Evolutionary conservation across 2,329 filamentous ascomycete genomes (phyloP).

Genomic region (Thielaviopsis ethacetica): DNA sequence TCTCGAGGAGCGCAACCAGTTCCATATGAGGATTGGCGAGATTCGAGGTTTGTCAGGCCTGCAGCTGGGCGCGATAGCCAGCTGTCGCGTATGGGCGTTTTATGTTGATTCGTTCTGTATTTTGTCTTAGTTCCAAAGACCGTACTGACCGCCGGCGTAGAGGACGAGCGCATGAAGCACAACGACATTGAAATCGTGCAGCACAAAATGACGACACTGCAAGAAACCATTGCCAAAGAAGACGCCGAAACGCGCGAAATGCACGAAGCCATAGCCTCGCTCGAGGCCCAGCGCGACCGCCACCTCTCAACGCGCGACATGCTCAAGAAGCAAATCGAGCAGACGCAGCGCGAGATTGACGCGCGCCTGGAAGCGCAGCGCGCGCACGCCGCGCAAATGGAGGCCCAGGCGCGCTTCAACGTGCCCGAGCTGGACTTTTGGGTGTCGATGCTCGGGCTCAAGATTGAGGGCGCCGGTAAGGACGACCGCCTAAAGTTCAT

Average conservation of each 20-base stretch:
- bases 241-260: constrained; percentile 62
- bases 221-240: constrained; percentile 62
- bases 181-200: constrained; percentile 73
- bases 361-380: constrained; percentile 54
- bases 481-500: constrained; percentile 81
- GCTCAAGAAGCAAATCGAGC: constrained; percentile 44
- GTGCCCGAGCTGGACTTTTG: constrained; percentile 90
- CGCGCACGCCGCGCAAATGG: constrained; percentile 55
- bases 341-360: constrained; percentile 55
- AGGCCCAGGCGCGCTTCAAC: constrained; percentile 76
- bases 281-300: constrained; percentile 42
- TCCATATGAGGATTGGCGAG: constrained; percentile 78
- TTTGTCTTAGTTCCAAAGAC: background rate
- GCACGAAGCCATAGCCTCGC: constrained; percentile 41
- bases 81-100: background rate
- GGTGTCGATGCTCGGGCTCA: constrained; percentile 76
- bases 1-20: constrained; percentile 84
- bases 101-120: no score
- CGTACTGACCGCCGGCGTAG: constrained; percentile 26
- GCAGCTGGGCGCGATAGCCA: no score
- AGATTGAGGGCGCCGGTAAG: constrained; percentile 75
- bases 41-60: constrained; percentile 51
- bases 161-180: constrained; percentile 81
- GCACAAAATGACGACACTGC: constrained; percentile 52
- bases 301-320: constrained; percentile 40